Evolutionary conservation across 805 yeast genomes (phyloP).

Genomic region (Spathaspora passalidarum): DNA sequence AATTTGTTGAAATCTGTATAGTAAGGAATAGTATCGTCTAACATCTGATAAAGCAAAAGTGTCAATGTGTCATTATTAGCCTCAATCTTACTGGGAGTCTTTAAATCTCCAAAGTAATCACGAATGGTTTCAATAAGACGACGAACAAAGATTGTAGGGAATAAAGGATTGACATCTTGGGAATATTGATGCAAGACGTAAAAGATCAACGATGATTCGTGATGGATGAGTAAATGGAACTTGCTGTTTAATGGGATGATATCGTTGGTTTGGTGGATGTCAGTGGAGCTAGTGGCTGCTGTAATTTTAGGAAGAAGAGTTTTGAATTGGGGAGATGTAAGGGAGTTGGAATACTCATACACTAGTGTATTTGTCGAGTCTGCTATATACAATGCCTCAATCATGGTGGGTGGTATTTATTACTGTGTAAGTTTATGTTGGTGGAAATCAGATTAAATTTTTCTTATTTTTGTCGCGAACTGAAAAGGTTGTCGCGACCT

Average conservation of each 20-base stretch:
- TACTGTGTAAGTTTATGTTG: neutral
- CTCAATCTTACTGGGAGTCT: slow-evolving; percentile 52
- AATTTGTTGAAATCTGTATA: slow-evolving; percentile 69
- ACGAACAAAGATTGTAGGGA: slow-evolving; percentile 53
- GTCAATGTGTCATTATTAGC: slow-evolving; percentile 70
- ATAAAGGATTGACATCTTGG: slow-evolving; percentile 40
- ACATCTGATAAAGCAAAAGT: slow-evolving; percentile 69
- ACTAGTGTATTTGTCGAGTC: slow-evolving; percentile 31
- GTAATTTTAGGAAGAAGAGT: slow-evolving; percentile 17
- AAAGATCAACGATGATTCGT: slow-evolving; percentile 4
- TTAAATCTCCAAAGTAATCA: slow-evolving; percentile 50
- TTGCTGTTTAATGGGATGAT: slow-evolving; percentile 5
- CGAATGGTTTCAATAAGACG: slow-evolving; percentile 49
- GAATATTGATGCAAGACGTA: slow-evolving; percentile 3
- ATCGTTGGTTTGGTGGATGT: neutral
- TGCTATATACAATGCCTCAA: slow-evolving; percentile 42
- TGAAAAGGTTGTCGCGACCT: too few species aligned
- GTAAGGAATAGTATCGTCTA: slow-evolving; percentile 75
- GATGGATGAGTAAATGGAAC: slow-evolving; percentile 5
- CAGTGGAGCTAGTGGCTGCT: neutral
- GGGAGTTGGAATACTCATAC: slow-evolving; percentile 32
- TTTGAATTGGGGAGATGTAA: slow-evolving; percentile 30
- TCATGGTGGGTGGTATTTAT: slow-evolving; percentile 19
- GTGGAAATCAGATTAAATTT: neutral
- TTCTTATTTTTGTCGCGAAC: too few species aligned